Base-by-base conservation (phyloP, 78 protist species). In the Pelomyxa schiedti region DNA sequence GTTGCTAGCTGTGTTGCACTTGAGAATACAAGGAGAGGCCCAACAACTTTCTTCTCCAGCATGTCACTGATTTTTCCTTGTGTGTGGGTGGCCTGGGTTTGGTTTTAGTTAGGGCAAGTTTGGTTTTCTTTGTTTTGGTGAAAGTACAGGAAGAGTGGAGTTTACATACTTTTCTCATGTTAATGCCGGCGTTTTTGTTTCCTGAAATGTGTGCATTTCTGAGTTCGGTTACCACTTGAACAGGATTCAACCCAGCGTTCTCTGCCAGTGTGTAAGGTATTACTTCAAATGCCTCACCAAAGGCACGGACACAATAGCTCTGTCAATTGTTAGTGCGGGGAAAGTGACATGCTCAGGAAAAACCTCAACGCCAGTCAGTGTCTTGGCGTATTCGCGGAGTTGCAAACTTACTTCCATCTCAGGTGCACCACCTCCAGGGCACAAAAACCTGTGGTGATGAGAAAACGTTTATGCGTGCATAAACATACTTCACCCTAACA, bases 391-490 rank as follows among this genome's bases (percentile, higher is more conserved):
- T 58, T 86, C 81, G 28, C 77, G 68, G 16, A 98, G 93, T 63
- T 76, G 80, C 66, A 66, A 77, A 2, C 94, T 24, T 9, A 87
- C 58, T 74, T 95, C 95, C 26, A 76, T 92, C 77, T 98, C 99
- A 42, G 97, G 93, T 0, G 98, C 97, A 38, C 98, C 98, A 30
- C 99, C 99, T 39, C 99, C 99, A 9, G 99, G 89, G 66, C 94
- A 82, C 42, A 98, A 41, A 52, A 42, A 85, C 29, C 76, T 70
- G n/a, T 67, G 22, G 22, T 29, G 24, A n/a, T n/a, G 24, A 52
- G 63, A 24, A 52, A n/a, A 52, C 63, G 24, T n/a, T 24, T 24
- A n/a, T 52, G 36, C 24, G n/a, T n/a, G n/a, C 16, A 0, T 2
- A 3, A 4, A 64, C 64, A 24, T 2, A 85, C 71, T 77, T 73